Percentiles rank a stretch among this genome's conserved stretches.
Conservation (phyloP, 345 rosid genomes). For the Pugionium cornutum region DNA sequence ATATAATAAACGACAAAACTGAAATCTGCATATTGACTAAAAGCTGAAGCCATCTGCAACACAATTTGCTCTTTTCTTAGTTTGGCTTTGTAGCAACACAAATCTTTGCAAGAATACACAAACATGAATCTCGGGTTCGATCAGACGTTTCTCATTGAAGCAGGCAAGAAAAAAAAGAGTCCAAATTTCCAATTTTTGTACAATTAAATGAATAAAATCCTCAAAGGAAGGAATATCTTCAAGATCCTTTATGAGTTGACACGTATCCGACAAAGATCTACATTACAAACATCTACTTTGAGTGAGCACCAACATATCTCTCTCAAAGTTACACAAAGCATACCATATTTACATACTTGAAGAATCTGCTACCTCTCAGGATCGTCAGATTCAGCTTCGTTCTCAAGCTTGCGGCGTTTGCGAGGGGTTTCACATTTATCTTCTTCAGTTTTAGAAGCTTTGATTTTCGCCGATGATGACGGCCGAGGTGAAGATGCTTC, state of each 20-base stretch:
- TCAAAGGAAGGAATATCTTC: constrained; percentile 18
- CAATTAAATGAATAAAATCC: neutral
- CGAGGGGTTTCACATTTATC: constrained; percentile 35
- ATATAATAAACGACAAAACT: no score
- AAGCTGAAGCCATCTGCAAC: no score
- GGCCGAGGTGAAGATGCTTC: constrained; percentile 40
- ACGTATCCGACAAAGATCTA: constrained; percentile 20
- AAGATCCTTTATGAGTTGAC: constrained; percentile 15
- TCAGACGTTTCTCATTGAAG: no score
- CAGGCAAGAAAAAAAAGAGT: no score
- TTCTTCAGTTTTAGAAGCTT: constrained; percentile 37
- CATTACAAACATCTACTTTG: constrained; percentile 31
- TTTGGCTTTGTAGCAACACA: no score
- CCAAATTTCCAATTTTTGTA: neutral
- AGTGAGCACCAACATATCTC: constrained; percentile 14
- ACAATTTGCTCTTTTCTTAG: no score
- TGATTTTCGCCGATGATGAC: constrained; percentile 38
- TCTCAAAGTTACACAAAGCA: constrained; percentile 22
- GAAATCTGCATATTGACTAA: neutral
- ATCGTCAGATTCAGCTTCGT: constrained; percentile 43
- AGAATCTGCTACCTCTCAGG: constrained; percentile 36
- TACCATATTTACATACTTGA: constrained; percentile 20
- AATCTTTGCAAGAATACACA: no score
- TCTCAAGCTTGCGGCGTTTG: constrained; percentile 46
- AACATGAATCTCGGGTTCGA: no score